A percentile compares a stretch with the other conserved stretches of the same genome.
Conservation (phyloP, 2,329 filamentous ascomycete species). For the Ascomycota sp. region DNA sequence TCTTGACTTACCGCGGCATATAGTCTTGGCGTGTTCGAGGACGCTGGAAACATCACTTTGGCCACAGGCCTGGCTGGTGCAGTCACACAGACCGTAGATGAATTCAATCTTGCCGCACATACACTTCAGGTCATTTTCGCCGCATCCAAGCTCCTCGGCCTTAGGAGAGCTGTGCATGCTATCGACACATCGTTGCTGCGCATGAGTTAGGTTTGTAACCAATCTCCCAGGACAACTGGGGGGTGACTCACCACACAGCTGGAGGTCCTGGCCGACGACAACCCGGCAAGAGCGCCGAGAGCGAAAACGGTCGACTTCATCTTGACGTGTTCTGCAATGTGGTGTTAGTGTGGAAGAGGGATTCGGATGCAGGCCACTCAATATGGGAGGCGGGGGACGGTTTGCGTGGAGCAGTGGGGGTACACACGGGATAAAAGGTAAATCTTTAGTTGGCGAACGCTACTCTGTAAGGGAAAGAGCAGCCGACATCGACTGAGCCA, state of each 20-base stretch:
- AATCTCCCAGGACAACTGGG: background rate
- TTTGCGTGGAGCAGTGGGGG: too few relatives aligned
- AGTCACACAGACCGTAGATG: constrained; percentile 29
- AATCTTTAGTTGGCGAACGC: too few relatives aligned
- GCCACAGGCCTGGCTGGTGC: constrained; percentile 22
- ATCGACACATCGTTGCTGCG: constrained; percentile 24
- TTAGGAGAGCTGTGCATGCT: constrained; percentile 26
- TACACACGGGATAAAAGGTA: too few relatives aligned
- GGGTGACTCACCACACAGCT: constrained; percentile 33
- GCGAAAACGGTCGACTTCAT: constrained; percentile 30
- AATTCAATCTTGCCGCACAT: constrained; percentile 27
- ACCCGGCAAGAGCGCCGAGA: constrained; percentile 20
- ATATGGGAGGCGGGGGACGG: background rate
- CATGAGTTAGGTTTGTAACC: background rate
- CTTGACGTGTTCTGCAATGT: constrained; percentile 13
- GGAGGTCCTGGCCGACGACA: constrained; percentile 23
- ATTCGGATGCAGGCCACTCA: background rate
- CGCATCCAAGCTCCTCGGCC: constrained; percentile 24
- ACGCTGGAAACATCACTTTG: constrained; percentile 14
- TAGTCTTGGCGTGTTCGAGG: constrained; percentile 16
- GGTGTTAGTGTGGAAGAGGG: background rate
- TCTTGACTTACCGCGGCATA: constrained; percentile 17
- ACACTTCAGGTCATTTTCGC: constrained; percentile 18
- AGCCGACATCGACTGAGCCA: too few relatives aligned
- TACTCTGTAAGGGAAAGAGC: too few relatives aligned